Base-by-base conservation (phyloP, 2,329 filamentous ascomycete genomes). In the Alternaria conjuncta region DNA sequence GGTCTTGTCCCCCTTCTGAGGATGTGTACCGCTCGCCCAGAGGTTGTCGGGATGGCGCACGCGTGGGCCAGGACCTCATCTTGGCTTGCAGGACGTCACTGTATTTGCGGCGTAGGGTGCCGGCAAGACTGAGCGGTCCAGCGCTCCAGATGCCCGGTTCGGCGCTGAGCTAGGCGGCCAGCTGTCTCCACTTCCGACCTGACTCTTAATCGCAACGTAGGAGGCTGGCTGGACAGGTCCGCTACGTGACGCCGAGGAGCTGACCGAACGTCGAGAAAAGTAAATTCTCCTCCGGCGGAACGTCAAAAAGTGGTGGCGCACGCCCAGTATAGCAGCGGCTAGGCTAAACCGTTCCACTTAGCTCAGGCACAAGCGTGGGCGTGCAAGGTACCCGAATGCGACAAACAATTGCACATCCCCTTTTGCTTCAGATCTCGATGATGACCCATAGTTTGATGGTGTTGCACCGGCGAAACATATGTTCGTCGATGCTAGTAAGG, bases 301-400 rank as follows among this genome's bases (percentile, higher is more conserved):
- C 57, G 51, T 60, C 51, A 43, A 45, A 18, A 45, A 41, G 15
- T 41, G 36, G 50, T 49, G 50, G 60, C 60, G 36, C 46, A 12
- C 43, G 26, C 60, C 55, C 47, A 62, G 47, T 43, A 58, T 59
- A 59, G 55, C 55, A 59, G 61, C 61, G 46, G 61, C 57, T 53
- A 56, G 36, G 55, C 23, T 47, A 59, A 59, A 36, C 21, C 18
- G 55, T 53, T 30, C 57, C 51, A 45, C 57, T 60, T 51, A 36
- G 57, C 36, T 32, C 53, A 56, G 51, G 36, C 26, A 56, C 57
- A 60, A 60, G 61, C 45, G 57, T 46, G 28, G 43, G 45, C 10
- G 26, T 56, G 46, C 21, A 25, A 56, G 55, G 45, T 46, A 60
- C 51, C n/a, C 36, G 49, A 53, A 53, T 41, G 49, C 49, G 46